Conservation (phyloP, 1,139 yeast species). For the Diutina sp. region DNA sequence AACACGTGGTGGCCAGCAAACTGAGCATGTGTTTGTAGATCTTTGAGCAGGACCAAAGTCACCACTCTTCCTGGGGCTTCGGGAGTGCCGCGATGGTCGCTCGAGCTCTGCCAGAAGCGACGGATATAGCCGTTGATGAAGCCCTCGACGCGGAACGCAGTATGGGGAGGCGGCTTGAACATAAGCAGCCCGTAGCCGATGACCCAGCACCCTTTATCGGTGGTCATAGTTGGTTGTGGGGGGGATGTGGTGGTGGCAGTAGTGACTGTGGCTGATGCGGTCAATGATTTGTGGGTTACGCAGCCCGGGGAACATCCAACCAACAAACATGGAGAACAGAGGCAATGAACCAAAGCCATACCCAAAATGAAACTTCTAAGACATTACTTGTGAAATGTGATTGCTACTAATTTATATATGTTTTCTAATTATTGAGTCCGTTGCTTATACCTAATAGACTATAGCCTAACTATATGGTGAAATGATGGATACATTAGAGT, state of each 20-base stretch:
- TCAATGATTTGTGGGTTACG: not conserved
- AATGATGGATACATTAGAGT: not conserved
- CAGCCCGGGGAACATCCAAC: not conserved
- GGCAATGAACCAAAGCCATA: no score
- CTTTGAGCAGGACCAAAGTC: conserved; percentile 51
- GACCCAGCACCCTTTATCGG: conserved; percentile 36
- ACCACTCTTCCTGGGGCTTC: conserved; percentile 80
- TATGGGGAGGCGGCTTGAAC: conserved; percentile 81
- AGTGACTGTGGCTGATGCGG: not conserved
- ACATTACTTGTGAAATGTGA: no score
- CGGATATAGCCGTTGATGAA: conserved; percentile 64
- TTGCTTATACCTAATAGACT: no score
- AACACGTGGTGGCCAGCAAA: conserved; percentile 34
- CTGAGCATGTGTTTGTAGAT: conserved; percentile 27
- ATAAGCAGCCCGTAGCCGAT: conserved; percentile 87
- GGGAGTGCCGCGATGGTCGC: conserved; percentile 86
- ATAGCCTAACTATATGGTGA: no score
- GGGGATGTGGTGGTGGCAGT: no score
- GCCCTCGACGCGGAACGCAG: conserved; percentile 53
- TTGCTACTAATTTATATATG: no score
- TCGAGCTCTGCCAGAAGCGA: conserved; percentile 84
- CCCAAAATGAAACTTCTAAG: no score
- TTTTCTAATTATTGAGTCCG: no score
- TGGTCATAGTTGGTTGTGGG: not conserved
- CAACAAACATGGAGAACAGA: no score